Evolutionary conservation across 192 early-diverging fungal genomes (phyloP), one percentile per base, ranked within the genome.

Genomic region (Coemansia sp.): DNA sequence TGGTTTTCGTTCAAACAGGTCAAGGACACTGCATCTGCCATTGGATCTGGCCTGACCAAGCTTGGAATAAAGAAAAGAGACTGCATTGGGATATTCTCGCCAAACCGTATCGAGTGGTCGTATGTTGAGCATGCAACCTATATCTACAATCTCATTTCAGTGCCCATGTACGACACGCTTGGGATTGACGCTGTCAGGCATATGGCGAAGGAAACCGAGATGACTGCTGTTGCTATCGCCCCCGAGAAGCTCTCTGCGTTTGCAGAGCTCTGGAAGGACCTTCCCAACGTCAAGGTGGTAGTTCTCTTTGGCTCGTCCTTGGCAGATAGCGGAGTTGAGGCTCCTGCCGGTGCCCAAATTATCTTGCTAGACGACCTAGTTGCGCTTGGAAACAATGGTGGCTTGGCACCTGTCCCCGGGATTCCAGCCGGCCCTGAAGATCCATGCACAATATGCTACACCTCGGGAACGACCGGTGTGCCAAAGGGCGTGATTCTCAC

Each of bases 401-500:
- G 72, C 66, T 57, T 75, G 85, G 57, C 81, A 86, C 61, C 79
- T 85, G 18, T 87, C 88, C 86, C 90, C 86, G 57, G 63, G 63
- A 52, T 52, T 0, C 65, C 72, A 5, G 72, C 81, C 0, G 39
- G 15, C 0, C 72, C 64, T 13, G 42, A 41, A 26, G 74, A 76
- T 38, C 7, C 58, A 3, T 82, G 71, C 65, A 74, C 79, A 3
- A 96, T 98, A 77, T 96, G 95, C 92, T 98, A 92, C 71, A 94
- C 90, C 21, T 91, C 89, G 53, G 92, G 96, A 18, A 92, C 90
- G 16, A 96, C 95, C 10, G 94, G 94, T n/a, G 90, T 83, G 74
- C 96, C 96, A 61, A 98, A 98, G 82, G 96, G 96, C 65, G 95
- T 94, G 5, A 84, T 95, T 52, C 76, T 98, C 26, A 86, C 89